Conservation (phyloP, 805 yeast genomes). For the Yamadazyma endophytica region DNA sequence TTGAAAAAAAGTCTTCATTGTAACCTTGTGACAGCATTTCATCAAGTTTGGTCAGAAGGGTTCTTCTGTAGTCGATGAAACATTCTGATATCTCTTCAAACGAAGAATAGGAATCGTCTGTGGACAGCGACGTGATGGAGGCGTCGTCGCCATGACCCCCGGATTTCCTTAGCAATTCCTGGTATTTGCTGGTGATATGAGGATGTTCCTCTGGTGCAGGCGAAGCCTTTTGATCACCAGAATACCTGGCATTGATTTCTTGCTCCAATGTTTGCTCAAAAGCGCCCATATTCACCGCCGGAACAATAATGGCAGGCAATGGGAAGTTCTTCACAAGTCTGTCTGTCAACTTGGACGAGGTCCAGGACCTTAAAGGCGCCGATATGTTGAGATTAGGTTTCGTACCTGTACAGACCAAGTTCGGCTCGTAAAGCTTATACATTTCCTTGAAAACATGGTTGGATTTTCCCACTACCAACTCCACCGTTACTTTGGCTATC, state of each 20-base stretch:
- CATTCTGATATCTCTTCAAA: conserved; percentile 35
- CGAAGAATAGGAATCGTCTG: conserved; percentile 31
- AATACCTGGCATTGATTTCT: conserved; percentile 16
- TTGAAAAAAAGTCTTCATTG: conserved; percentile 25
- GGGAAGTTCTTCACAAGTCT: conserved; percentile 60
- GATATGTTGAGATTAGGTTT: conserved; percentile 40
- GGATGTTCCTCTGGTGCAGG: no score
- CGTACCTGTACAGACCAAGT: conserved; percentile 47
- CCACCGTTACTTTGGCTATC: conserved; percentile 53
- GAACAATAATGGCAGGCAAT: conserved; percentile 64
- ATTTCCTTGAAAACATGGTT: conserved; percentile 55
- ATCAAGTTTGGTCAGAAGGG: conserved; percentile 14
- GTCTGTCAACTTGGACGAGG: conserved; percentile 58
- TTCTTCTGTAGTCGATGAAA: conserved; percentile 24
- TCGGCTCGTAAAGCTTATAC: conserved; percentile 59
- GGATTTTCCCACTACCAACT: conserved; percentile 56
- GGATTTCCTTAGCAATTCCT: conserved; percentile 6
- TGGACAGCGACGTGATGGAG: conserved; percentile 15
- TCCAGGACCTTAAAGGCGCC: conserved; percentile 58
- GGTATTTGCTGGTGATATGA: conserved; percentile 18
- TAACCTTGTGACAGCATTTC: conserved; percentile 11
- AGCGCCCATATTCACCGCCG: conserved; percentile 53
- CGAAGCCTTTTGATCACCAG: conserved; percentile 1
- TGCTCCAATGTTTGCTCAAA: conserved; percentile 46
- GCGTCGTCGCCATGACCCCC: conserved; percentile 2